A percentile compares a stretch with the other conserved stretches of the same genome.
Evolutionary conservation across 805 yeast species (phyloP).

Genomic region (Saccharomycopsis capsularis): DNA sequence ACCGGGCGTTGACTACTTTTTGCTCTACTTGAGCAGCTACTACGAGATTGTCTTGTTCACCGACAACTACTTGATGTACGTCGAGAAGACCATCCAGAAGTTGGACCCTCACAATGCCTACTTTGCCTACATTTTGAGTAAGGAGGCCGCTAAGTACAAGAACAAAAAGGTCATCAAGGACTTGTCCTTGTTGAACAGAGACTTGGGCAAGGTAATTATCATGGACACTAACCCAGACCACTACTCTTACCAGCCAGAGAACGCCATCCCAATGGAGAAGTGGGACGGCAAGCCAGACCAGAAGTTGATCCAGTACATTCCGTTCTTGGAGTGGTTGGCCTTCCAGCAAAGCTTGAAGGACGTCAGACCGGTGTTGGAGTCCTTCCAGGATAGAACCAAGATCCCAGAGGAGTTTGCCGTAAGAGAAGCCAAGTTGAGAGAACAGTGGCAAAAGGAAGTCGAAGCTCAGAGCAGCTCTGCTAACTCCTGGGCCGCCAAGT

Average conservation of each 20-base stretch:
- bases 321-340: slow-evolving; percentile 90
- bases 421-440: slow-evolving; percentile 72
- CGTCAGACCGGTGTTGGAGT: slow-evolving; percentile 77
- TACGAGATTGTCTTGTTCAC: slow-evolving; percentile 92
- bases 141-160: slow-evolving; percentile 85
- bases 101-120: slow-evolving; percentile 91
- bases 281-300: slow-evolving; percentile 90
- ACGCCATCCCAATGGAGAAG: slow-evolving; percentile 75
- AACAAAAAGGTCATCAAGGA: slow-evolving; percentile 91
- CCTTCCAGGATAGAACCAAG: slow-evolving; percentile 59
- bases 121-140: slow-evolving; percentile 76
- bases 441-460: slow-evolving; percentile 54
- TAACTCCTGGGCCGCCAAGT: slow-evolving; percentile 42
- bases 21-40: slow-evolving; percentile 90
- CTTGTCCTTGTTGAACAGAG: slow-evolving; percentile 84
- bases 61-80: slow-evolving; percentile 75
- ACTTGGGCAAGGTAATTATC: slow-evolving; percentile 68
- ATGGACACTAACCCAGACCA: slow-evolving; percentile 72
- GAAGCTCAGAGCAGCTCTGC: slow-evolving; percentile 35
- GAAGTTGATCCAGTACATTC: slow-evolving; percentile 70
- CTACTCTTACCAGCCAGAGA: slow-evolving; percentile 82
- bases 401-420: slow-evolving; percentile 73
- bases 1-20: slow-evolving; percentile 95
- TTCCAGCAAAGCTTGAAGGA: slow-evolving; percentile 72
- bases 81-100: slow-evolving; percentile 78